These are phyloP conservation scores for Brasilioporus rufonigricans DNA, from an alignment of 768 basidiomycete species.

Conservation along the genomic window DNA sequence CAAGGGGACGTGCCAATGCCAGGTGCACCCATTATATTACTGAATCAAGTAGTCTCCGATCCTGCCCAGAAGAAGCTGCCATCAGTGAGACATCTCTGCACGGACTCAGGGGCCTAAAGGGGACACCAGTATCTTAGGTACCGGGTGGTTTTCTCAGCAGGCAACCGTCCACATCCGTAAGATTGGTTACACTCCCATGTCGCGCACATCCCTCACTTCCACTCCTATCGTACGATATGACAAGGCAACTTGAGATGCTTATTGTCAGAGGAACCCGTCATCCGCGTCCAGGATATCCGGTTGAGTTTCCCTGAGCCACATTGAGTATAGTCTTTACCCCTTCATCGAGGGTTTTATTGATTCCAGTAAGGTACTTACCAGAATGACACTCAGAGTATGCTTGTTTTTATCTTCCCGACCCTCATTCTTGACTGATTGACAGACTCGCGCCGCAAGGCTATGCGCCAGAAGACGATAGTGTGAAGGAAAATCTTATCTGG, in stretches of 20 bases:
- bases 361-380: background rate
- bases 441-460: background rate
- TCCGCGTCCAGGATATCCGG: background rate
- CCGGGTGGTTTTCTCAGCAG: background rate
- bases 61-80: background rate
- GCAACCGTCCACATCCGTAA: background rate
- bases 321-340: background rate
- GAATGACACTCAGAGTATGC: too few species aligned
- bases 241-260: background rate
- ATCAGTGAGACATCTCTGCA: background rate
- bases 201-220: background rate
- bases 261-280: constrained; percentile 1
- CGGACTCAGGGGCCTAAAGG: background rate
- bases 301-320: too few species aligned
- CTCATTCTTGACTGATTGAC: background rate
- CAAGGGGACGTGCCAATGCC: background rate
- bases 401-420: background rate
- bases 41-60: constrained; percentile 1
- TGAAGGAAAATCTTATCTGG: constrained; percentile 3
- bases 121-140: background rate
- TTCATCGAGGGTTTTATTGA: background rate
- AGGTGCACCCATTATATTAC: too few species aligned
- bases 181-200: background rate
- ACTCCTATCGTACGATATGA: background rate
- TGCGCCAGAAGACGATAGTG: background rate